Base-by-base conservation (phyloP, 2,329 filamentous ascomycete genomes). In the Cladorrhinum sp. region DNA sequence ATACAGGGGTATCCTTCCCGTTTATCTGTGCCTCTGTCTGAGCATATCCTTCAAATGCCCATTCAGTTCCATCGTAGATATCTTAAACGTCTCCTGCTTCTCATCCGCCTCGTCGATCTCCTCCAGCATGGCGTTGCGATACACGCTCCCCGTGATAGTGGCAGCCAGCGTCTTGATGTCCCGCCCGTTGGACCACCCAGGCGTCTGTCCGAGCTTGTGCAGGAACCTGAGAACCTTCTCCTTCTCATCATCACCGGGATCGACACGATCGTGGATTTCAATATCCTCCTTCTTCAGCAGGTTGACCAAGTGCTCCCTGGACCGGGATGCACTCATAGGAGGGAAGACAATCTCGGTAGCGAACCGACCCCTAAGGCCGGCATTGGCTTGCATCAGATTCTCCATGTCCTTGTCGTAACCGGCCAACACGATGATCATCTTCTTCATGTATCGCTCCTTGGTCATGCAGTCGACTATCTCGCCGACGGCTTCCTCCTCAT, bases 381-480 rank as follows among this genome's bases (percentile, higher is more conserved):
- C 75, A 60, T 85, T 85, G n/a, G 75, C 72, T 0, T 69, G 65
- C 73, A 85, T 76, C 2, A 86, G 75, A 1, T 71, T 66, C 60
- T 84, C 78, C 57, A 85, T 84, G 39, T 84, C 78, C 1, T 72
- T 66, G 42, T 82, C 78, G 63, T 85, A 85, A 0, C 82, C 82
- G 0, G 83, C 83, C 3, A 85, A 73, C 42, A 86, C 58, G 16
- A 60, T 82, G 21, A 80, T 71, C 1, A 85, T 67, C 61, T 82
- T 84, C 33, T 74, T 65, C 1, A 69, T 68, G 64, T 77, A 86
- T 50, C 72, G 75, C 0, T 77, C 76, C 48, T 83, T 69, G 8
- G 65, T 68, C 52, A 74, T 60, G 33, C 67, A 63, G 33, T 69
- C 64, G 6, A 72, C 66, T 9, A 74, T 59, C 59, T 75, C 72